Percentiles rank a stretch among this genome's conserved stretches.
These are phyloP conservation scores for Agrocybe praecox DNA, from an alignment of 768 basidiomycete genomes.

Conservation along the genomic window DNA sequence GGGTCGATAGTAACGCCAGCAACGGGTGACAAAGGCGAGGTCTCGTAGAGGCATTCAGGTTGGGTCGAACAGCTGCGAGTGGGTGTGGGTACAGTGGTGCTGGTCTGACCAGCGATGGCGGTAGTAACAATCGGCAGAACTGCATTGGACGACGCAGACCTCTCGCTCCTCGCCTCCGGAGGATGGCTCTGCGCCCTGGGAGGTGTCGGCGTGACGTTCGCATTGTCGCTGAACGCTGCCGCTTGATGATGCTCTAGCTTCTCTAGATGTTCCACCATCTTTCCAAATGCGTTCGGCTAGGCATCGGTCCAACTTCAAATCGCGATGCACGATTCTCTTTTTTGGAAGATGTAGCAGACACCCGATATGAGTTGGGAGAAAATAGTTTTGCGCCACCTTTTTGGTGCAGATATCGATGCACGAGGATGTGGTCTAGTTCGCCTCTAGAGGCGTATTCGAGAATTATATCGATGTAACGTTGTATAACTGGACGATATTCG, in stretches of 20 bases:
- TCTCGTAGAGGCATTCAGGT: constrained; percentile 73
- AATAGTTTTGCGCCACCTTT: constrained; percentile 91
- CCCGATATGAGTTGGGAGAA: constrained; percentile 98
- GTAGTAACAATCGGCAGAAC: constrained; percentile 22
- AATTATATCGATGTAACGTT: constrained; percentile 99
- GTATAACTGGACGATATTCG: constrained; percentile 97
- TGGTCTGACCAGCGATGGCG: background rate
- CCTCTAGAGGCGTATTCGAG: constrained; percentile 98
- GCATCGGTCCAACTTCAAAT: constrained; percentile 76
- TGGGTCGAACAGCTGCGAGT: constrained; percentile 66
- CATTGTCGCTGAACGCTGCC: constrained; percentile 44
- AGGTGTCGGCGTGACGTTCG: constrained; percentile 26
- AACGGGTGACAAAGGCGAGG: constrained; percentile 40
- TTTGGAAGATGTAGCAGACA: constrained; percentile 98
- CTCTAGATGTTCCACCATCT: constrained; percentile 25
- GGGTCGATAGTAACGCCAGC: constrained; percentile 10
- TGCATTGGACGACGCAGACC: no score
- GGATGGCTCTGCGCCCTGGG: no score
- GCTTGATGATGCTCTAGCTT: constrained; percentile 25
- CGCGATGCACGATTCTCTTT: constrained; percentile 99
- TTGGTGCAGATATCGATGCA: constrained; percentile 95
- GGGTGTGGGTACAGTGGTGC: constrained; percentile 17
- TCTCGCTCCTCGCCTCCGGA: no score
- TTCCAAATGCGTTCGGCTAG: constrained; percentile 20
- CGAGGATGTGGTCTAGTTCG: constrained; percentile 97